A percentile compares a stretch with the other conserved stretches of the same genome.
Conservation (phyloP, 768 basidiomycete species). For the Suillus bovinus region DNA sequence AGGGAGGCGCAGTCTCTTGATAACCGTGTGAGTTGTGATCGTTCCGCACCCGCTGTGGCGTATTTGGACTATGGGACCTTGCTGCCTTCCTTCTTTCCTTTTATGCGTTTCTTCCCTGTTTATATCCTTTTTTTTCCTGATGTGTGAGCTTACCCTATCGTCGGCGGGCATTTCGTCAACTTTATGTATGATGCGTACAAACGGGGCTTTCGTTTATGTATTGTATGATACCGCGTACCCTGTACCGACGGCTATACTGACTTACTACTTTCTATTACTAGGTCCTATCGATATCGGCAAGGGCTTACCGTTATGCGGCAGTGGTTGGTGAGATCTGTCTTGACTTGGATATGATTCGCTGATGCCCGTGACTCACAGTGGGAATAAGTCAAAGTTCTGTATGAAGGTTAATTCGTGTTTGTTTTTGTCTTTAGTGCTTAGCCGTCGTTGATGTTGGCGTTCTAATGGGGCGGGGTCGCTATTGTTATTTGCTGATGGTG, state of each 20-base stretch:
- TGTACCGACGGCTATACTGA: not conserved
- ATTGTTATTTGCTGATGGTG: not conserved
- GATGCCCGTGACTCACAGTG: not conserved
- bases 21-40: constrained; percentile 22
- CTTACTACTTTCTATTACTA: not conserved
- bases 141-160: not conserved
- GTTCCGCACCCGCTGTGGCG: constrained; percentile 12
- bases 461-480: not conserved
- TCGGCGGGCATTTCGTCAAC: not conserved
- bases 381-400: not conserved
- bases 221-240: not conserved
- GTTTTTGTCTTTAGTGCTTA: not conserved
- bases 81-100: not conserved
- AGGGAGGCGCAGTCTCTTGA: constrained; percentile 24
- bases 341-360: not conserved
- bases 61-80: not conserved
- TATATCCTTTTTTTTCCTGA: not conserved
- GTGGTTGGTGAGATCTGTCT: not conserved
- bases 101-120: not conserved
- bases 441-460: not conserved
- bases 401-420: not conserved
- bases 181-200: not conserved
- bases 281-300: not conserved
- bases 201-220: not conserved
- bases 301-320: not conserved